A percentile compares a stretch with the other conserved stretches of the same genome.
phyloP scores from a whole-genome alignment of 768 basidiomycete species.

The Trametes maxima region DNA sequence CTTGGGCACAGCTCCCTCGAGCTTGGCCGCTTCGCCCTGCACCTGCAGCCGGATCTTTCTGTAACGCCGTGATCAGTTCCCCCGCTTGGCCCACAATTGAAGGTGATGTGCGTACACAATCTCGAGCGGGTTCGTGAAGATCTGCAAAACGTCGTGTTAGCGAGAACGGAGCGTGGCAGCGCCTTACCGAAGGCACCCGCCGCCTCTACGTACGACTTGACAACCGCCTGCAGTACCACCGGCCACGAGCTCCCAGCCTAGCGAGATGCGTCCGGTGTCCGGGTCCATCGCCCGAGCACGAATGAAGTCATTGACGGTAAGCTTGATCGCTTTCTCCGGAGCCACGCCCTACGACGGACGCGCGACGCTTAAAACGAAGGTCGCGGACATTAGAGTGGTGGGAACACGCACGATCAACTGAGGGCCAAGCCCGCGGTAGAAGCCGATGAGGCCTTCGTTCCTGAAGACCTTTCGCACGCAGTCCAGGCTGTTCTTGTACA shows the following conservation, averaged over 20 bases:
- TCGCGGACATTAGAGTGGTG: slow-evolving; percentile 3
- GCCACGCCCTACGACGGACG: slow-evolving; percentile 76
- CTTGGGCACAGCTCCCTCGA: slow-evolving; percentile 76
- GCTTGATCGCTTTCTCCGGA: slow-evolving; percentile 96
- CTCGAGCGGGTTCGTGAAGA: slow-evolving; percentile 97
- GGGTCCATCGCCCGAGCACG: slow-evolving; percentile 86
- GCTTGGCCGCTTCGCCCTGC: slow-evolving; percentile 93
- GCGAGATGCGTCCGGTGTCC: slow-evolving; percentile 90
- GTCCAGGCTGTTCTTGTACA: slow-evolving; percentile 96
- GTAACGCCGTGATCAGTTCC: slow-evolving; percentile 17
- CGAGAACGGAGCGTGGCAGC: not conserved
- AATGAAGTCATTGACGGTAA: slow-evolving; percentile 94
- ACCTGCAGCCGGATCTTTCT: slow-evolving; percentile 94
- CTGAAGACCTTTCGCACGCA: slow-evolving; percentile 92
- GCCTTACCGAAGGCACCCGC: not conserved
- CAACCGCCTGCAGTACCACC: slow-evolving; percentile 95
- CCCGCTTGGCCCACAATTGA: not conserved
- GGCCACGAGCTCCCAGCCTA: slow-evolving; percentile 90
- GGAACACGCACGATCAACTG: slow-evolving; percentile 74
- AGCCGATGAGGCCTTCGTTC: slow-evolving; percentile 93
- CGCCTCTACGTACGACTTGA: slow-evolving; percentile 79
- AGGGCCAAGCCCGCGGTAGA: slow-evolving; percentile 94
- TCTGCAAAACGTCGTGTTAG: slow-evolving; percentile 44
- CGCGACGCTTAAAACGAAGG: not conserved
- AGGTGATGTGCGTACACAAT: slow-evolving; percentile 68